These are phyloP conservation scores for Populus pruinosa DNA, from an alignment of 345 rosid genomes.

Conservation along the genomic window DNA sequence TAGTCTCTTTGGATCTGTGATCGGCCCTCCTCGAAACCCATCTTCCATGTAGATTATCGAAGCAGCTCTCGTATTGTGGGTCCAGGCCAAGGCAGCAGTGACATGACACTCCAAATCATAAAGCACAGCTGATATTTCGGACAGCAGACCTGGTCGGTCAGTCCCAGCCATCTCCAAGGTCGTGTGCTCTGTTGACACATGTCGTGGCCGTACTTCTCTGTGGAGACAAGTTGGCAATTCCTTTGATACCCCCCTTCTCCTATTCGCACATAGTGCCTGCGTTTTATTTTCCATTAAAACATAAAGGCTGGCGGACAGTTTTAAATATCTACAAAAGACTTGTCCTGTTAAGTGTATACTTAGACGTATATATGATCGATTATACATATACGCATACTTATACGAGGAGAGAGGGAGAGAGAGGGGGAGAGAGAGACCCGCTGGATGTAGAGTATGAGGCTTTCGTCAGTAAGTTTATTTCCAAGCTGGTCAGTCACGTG, in stretches of 20 bases:
- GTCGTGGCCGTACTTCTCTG: conserved; percentile 50
- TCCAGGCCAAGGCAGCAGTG: conserved; percentile 70
- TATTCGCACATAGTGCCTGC: conserved; percentile 65
- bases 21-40: conserved; percentile 51
- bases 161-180: conserved; percentile 70
- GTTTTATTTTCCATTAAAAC: neutral
- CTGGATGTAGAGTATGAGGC: conserved; percentile 58
- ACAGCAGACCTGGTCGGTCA: conserved; percentile 74
- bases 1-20: conserved; percentile 38
- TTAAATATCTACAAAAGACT: neutral
- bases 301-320: no score
- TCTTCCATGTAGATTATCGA: conserved; percentile 70
- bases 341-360: neutral
- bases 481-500: conserved; percentile 79
- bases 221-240: conserved; percentile 41
- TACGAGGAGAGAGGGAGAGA: neutral
- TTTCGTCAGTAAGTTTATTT: conserved; percentile 61
- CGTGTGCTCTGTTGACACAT: conserved; percentile 61
- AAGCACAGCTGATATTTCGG: conserved; percentile 74
- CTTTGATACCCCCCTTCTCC: conserved; percentile 43
- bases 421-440: conserved; percentile 34
- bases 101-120: conserved; percentile 63
- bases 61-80: conserved; percentile 68
- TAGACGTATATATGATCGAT: no score
- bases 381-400: no score